Evolutionary conservation across 1,284 basidiomycete genomes (phyloP).

Genomic region (Anthracocystis walkeri): DNA sequence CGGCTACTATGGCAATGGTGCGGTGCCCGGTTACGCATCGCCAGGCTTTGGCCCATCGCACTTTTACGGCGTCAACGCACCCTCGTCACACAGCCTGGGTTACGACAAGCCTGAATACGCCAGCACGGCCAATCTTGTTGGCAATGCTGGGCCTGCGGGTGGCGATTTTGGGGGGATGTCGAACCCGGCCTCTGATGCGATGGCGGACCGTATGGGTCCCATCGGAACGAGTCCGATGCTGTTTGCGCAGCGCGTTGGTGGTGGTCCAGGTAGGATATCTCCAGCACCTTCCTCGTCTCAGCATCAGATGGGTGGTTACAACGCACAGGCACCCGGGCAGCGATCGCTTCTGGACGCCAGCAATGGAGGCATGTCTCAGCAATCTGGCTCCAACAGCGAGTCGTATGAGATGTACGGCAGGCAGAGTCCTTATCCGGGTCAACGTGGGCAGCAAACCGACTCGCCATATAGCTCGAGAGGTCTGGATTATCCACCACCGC

Average conservation of each 20-base stretch:
- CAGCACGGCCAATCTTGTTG: constrained; percentile 53
- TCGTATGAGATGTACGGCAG: constrained; percentile 27
- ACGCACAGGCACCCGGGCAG: constrained; percentile 12
- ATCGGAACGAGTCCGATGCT: constrained; percentile 59
- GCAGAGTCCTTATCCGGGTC: constrained; percentile 20
- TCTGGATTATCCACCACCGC: constrained; percentile 51
- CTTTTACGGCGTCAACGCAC: constrained; percentile 41
- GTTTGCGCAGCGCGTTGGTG: constrained; percentile 49
- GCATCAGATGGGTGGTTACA: constrained; percentile 12
- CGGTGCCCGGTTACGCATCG: constrained; percentile 24
- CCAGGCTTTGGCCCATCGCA: constrained; percentile 34
- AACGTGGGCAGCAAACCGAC: constrained; percentile 12
- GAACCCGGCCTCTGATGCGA: constrained; percentile 26
- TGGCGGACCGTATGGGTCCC: constrained; percentile 55
- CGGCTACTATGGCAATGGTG: constrained; percentile 29
- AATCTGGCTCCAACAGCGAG: constrained; percentile 6
- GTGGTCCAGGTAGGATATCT: constrained; percentile 16
- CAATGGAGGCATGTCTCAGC: constrained; percentile 31
- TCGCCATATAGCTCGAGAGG: constrained; percentile 27
- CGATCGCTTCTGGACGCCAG: constrained; percentile 34
- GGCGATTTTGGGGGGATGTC: constrained; percentile 31
- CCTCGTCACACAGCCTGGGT: constrained; percentile 29
- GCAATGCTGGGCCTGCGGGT: constrained; percentile 54
- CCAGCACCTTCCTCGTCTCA: constrained; percentile 17
- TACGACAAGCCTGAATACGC: constrained; percentile 48